Evolutionary conservation across 2,329 filamentous ascomycete genomes (phyloP), one percentile per base, ranked within the genome.

Genomic region (Aspergillus proliferans): DNA sequence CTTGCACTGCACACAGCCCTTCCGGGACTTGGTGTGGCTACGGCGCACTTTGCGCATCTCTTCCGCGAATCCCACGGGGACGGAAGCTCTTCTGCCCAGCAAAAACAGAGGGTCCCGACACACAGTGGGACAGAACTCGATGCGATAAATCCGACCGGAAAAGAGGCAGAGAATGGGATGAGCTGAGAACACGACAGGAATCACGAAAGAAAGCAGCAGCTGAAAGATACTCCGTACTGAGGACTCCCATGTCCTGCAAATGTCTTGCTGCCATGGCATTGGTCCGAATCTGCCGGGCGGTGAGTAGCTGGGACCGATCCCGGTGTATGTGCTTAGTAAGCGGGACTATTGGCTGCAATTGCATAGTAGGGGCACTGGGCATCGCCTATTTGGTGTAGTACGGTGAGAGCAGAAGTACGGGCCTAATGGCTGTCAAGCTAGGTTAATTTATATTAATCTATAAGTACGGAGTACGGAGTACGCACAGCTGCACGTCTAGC

Each of bases 1-100:
- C 52, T 71, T 71, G 58, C 68, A 71, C 48, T 69, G 65, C 50
- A 63, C 56, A 48, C 68, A 71, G 34, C 68, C 68, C 56, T 66
- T 67, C 33, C 68, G 66, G 55, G 66, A 69, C 53, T 71, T 71
- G 24, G 65, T 70, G 53, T 71, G 68, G 30, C 59, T 64, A 52
- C 63, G 63, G 48, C 63, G 62, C 22, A 40, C 38, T 19, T 40
- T 40, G 38, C 38, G 0, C 38, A 40, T 40, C n/a, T 15, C 15
- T 18, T 18, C 34, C n/a, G n/a, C 34, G 34, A 30, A 30, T 30
- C 26, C 26, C 26, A 30, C 26, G 3, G 26, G 26, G 26, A 28
- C 26, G 14, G 33, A 15, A 36, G 34, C 34, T 36, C 34, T 30
- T 30, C 3, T 30, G 26, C 10, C 4, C 26, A 30, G 26, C 26